Evolutionary conservation across 2,329 filamentous ascomycete genomes (phyloP), one percentile per base, ranked within the genome.

Genomic region (Boeremia lycopersici): DNA sequence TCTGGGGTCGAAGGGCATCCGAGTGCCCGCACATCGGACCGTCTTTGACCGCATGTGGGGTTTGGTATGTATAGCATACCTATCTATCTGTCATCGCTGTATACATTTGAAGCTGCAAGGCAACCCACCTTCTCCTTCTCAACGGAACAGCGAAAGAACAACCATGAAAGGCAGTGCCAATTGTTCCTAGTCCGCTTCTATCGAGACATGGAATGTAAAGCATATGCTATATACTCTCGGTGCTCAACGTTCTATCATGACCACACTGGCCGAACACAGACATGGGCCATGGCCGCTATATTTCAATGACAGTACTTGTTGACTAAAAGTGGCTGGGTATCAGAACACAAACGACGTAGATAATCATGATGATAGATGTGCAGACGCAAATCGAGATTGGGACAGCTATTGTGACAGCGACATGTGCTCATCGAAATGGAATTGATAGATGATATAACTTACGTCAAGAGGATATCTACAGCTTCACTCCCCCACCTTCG

Each of bases 121-220:
- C 56, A 41, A 53, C 38, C 63, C 59, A 68, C 62, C 65, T 70
- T 64, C 63, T 64, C 52, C 62, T 67, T 65, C 65, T 71, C 67
- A 68, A 71, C 63, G 57, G 66, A 62, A 60, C 60, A 67, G 73
- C 74, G 74, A 74, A 63, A 77, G 64, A 77, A 56, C 33, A 64
- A 54, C 17, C 10, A 8, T 41, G n/a, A 40, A 73, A 43, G 30
- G 70, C 72, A 65, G 52, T 67, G 63, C 71, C 74, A 75, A 76
- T 72, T 65, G 74, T 68, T 72, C 70, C 69, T 67, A 59, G 63
- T 70, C 64, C 69, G 59, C 54, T 57, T 47, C 46, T 55, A 55
- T 55, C 52, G 52, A 55, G 52, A 55, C 29, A 15, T 46, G 46
- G 52, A 50, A 55, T 36, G 52, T 42, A 50, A 41, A 46, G 52